A percentile compares a stretch with the other conserved stretches of the same genome.
Conservation (phyloP, 768 basidiomycete species). For the Leccinum uliginosum region DNA sequence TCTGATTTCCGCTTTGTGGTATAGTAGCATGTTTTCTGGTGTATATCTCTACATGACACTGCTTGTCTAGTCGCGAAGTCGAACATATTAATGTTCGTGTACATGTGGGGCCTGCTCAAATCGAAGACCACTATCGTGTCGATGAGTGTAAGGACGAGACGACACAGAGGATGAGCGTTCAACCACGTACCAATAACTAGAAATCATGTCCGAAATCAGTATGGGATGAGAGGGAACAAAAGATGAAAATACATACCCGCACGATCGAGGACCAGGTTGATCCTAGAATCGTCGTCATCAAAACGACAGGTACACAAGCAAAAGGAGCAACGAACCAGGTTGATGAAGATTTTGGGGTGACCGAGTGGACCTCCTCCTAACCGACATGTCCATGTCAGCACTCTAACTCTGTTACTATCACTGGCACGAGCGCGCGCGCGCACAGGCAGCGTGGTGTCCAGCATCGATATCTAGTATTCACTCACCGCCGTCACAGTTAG, state of each 20-base stretch:
- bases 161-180: neutral
- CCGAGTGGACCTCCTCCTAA: constrained; percentile 91
- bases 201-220: constrained; percentile 10
- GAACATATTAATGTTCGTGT: constrained; percentile 38
- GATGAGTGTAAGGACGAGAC: neutral
- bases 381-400: constrained; percentile 13
- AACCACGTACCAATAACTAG: constrained; percentile 46
- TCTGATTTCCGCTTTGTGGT: constrained; percentile 5
- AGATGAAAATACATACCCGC: constrained; percentile 64
- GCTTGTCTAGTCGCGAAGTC: neutral
- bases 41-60: constrained; percentile 11
- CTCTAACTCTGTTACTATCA: neutral
- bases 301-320: neutral
- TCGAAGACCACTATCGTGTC: constrained; percentile 65
- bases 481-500: constrained; percentile 94
- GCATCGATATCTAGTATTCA: constrained; percentile 7
- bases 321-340: constrained; percentile 58
- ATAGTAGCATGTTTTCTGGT: constrained; percentile 7
- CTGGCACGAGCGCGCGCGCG: neutral
- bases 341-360: constrained; percentile 96
- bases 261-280: constrained; percentile 79
- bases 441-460: neutral
- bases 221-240: constrained; percentile 1
- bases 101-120: constrained; percentile 80
- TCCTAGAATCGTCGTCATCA: constrained; percentile 47